A percentile compares a stretch with the other conserved stretches of the same genome.
Evolutionary conservation across 1,284 basidiomycete species (phyloP).

Genomic region (Nidula niveotomentosa): DNA sequence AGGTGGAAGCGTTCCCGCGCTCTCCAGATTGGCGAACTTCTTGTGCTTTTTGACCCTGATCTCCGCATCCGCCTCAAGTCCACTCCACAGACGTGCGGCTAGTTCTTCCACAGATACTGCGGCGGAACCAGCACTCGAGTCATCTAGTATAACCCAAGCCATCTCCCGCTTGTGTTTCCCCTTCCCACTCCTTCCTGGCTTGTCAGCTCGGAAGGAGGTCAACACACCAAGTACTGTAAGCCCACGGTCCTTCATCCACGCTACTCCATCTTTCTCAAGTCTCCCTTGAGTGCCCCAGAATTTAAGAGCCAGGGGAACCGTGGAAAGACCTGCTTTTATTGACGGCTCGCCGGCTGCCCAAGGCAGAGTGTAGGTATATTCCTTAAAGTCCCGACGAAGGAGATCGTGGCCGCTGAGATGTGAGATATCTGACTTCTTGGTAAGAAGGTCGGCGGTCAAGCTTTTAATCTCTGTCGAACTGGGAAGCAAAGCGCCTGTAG

Average conservation of each 20-base stretch:
- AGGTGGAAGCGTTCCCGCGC: conserved; percentile 23
- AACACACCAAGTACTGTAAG: conserved; percentile 77
- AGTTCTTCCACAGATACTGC: conserved; percentile 28
- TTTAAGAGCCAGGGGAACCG: conserved; percentile 73
- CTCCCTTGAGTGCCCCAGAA: conserved; percentile 42
- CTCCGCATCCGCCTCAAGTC: conserved; percentile 55
- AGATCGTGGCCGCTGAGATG: conserved; percentile 76
- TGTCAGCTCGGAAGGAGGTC: conserved; percentile 57
- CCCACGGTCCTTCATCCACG: conserved; percentile 66
- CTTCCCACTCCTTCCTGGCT: conserved; percentile 42
- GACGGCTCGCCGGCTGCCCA: conserved; percentile 34
- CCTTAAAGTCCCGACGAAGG: conserved; percentile 91
- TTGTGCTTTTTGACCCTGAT: conserved; percentile 49
- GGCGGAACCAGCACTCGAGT: conserved; percentile 4
- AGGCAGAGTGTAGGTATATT: conserved; percentile 58
- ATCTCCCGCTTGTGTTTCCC: conserved; percentile 71
- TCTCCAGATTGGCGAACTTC: conserved; percentile 17
- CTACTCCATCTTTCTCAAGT: conserved; percentile 48
- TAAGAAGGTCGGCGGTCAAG: conserved; percentile 50
- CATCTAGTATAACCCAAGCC: conserved; percentile 54
- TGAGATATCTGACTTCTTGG: conserved; percentile 70
- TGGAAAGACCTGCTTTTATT: conserved; percentile 65
- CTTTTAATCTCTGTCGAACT: conserved; percentile 40
- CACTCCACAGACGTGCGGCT: conserved; percentile 42
- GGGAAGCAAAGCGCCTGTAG: conserved; percentile 16